Evolutionary conservation across 1,284 basidiomycete genomes (phyloP), one percentile per base, ranked within the genome.

Genomic region (Austroboletus sp.): DNA sequence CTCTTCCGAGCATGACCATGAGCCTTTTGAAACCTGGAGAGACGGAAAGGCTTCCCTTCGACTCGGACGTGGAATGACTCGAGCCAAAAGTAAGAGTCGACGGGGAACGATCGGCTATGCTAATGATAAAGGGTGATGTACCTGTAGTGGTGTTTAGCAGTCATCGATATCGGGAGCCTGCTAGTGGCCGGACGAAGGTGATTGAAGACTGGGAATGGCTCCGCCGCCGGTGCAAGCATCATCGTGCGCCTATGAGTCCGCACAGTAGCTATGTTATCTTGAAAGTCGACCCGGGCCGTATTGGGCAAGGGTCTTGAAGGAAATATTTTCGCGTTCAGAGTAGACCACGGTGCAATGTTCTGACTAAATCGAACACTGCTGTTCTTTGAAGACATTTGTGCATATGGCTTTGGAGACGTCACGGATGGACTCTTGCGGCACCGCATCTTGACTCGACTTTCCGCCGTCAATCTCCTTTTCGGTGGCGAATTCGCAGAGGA

Each of bases 321-420:
- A 2, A 75, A 76, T 0, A 78, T 65, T 6, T 66, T 55, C 47
- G 74, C 69, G 33, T 76, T 67, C 6, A 79, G 62, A 6, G 68
- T 69, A 0, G 75, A 69, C 82, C 80, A 85, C 0, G 81, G 80
- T 0, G 75, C 72, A 35, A 86, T 86, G 46, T 76, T 77, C 58
- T 78, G 72, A 0, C 77, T 79, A 13, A 84, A 65, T 5, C 57
- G 53, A 0, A 56, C 47, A 0, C 62, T 53, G 2, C 52, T 37
- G 31, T 51, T 56, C 26, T 58, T 60, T 2, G 62, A 63, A 13
- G 70, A 69, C 1, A 70, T 69, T 50, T 78, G 75, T 0, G 73
- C 72, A 51, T 85, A 85, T 0, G 82, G 77, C 3, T 79, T 65
- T 17, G 85, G 68, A 1, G 81, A 83, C 11, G 67, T 69, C 46